Evolutionary conservation across 1,284 basidiomycete species (phyloP).

Genomic region (Rhizoctonia solani): DNA sequence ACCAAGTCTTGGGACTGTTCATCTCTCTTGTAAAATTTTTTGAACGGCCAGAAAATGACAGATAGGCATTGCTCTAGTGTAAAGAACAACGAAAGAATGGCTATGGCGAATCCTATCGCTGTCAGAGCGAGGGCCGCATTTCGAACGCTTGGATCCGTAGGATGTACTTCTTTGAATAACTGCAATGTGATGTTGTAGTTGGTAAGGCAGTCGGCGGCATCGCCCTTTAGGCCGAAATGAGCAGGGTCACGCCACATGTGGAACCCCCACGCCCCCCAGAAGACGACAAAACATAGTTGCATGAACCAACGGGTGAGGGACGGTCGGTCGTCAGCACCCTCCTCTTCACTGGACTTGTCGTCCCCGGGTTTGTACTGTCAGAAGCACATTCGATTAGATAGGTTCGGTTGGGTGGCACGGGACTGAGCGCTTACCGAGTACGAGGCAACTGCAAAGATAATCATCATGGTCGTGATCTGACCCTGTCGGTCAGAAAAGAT

Average conservation of each 20-base stretch:
- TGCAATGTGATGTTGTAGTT: neutral
- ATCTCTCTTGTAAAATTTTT: too few species aligned
- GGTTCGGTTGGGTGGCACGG: too few species aligned
- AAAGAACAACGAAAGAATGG: neutral
- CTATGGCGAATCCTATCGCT: neutral
- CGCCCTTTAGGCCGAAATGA: neutral
- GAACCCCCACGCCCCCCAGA: constrained; percentile 16
- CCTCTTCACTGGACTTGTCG: too few species aligned
- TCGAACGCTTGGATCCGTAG: neutral
- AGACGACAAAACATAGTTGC: constrained; percentile 2
- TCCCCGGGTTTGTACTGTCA: too few species aligned
- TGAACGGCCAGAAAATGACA: neutral
- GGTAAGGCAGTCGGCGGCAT: neutral
- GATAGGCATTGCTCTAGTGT: neutral
- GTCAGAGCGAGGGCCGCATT: constrained; percentile 1
- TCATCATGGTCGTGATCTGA: constrained; percentile 25
- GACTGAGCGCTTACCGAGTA: constrained; percentile 2
- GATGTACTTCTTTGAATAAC: constrained; percentile 1
- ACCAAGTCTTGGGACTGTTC: too few species aligned
- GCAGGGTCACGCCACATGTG: constrained; percentile 6
- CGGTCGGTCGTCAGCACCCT: neutral
- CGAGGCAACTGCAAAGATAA: constrained; percentile 8
- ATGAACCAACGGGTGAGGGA: neutral
- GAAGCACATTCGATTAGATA: too few species aligned
- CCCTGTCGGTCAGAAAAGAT: too few species aligned